These are phyloP conservation scores for Amanita inopinata DNA, from an alignment of 768 basidiomycete genomes.

Conservation along the genomic window DNA sequence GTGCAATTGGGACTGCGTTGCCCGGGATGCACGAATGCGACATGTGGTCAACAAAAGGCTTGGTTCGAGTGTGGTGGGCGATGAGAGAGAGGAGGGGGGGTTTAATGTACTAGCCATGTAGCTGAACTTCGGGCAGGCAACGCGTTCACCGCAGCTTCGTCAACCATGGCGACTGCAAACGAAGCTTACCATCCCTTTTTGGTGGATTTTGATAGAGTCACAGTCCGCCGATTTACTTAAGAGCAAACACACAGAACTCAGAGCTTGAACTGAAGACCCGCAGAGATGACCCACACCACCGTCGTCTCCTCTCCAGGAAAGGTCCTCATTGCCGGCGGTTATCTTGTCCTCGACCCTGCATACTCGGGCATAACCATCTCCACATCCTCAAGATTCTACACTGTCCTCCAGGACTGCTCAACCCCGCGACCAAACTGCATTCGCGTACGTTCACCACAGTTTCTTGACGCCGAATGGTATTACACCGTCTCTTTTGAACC, in stretches of 20 bases:
- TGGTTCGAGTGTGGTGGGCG: conserved; percentile 81
- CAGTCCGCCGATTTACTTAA: neutral
- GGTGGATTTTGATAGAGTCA: too few species aligned
- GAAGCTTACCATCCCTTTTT: too few species aligned
- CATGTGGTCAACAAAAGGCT: conserved; percentile 78
- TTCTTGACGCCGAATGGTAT: conserved; percentile 68
- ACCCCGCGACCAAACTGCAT: conserved; percentile 33
- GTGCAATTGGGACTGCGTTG: conserved; percentile 81
- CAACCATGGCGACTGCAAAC: too few species aligned
- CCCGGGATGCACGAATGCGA: conserved; percentile 86
- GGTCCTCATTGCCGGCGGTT: conserved; percentile 91
- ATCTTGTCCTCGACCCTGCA: conserved; percentile 85
- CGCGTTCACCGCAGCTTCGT: too few species aligned
- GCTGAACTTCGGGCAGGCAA: neutral
- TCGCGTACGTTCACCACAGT: conserved; percentile 84
- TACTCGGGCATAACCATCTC: conserved; percentile 86
- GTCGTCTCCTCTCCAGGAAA: conserved; percentile 91
- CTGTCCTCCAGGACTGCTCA: conserved; percentile 43
- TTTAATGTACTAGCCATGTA: too few species aligned
- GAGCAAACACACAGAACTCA: neutral
- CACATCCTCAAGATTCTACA: conserved; percentile 91
- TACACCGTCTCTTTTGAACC: conserved; percentile 45
- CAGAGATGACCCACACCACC: conserved; percentile 41
- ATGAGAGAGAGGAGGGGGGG: conserved; percentile 15
- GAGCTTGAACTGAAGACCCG: neutral